Evolutionary conservation across 169 alveolate species (phyloP), one percentile per base, ranked within the genome.

Genomic region (Babesia bovis): DNA sequence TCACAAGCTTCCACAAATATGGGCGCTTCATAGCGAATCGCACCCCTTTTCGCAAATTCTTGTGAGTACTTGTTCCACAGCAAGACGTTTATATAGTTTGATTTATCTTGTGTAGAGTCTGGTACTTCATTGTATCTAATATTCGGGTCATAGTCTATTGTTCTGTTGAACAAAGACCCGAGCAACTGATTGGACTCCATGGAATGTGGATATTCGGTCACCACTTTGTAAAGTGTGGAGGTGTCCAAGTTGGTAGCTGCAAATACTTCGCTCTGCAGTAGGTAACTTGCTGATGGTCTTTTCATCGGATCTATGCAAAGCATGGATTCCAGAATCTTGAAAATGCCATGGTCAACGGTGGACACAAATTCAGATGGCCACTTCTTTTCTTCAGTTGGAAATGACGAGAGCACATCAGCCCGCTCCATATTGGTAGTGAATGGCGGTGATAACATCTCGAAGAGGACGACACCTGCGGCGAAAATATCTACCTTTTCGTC

Each of bases 391-490:
- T 51, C 47, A 15, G 83, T 68, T 10, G 89, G 60, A 23, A 87
- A 79, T 36, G 89, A 81, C 1, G 93, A 87, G 30, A 87, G 57
- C 21, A 84, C 79, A 23, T 78, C 87, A 4, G 84, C 70, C 49
- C 95, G 85, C 58, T 91, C 95, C 95, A 91, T 91, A 3, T 75
- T 69, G 28, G 95, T 91, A 30, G 66, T 57, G 69, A 91, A 91
- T 0, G 95, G 94, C 36, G 90, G 91, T 47, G 89, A 85, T 36
- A 84, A 82, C 95, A 91, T 91, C 78, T 91, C 95, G 76, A 91
- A 91, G 45, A 91, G 81, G 25, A 91, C 93, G 15, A 91, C 95
- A 13, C 95, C 95, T 17, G 91, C 77, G 12, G 94, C 85, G 75
- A 73, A 91, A 26, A 91, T 86, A 58, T 90, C 95, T 35, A 90